Conservation (phyloP, 208 protist genomes). For the Leishmania guyanensis region DNA sequence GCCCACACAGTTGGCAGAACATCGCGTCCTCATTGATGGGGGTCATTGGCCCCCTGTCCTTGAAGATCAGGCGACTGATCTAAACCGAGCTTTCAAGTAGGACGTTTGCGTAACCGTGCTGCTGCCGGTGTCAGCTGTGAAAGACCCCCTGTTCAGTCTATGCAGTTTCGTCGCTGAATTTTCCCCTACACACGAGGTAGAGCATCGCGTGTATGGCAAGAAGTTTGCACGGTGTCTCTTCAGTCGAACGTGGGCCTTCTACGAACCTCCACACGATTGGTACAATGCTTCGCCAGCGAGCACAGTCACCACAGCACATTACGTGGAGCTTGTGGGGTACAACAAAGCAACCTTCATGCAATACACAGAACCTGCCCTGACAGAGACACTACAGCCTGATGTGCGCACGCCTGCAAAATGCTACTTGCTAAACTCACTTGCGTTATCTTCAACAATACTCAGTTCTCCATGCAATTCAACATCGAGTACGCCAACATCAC, state of each 20-base stretch:
- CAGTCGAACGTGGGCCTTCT: slow-evolving; percentile 16
- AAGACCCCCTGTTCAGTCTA: slow-evolving; percentile 22
- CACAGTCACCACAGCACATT: slow-evolving; percentile 34
- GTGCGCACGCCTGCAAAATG: slow-evolving; percentile 28
- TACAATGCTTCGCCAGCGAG: not conserved
- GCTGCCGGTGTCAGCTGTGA: slow-evolving; percentile 1
- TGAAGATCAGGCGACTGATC: slow-evolving; percentile 17
- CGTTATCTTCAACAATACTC: slow-evolving; percentile 27
- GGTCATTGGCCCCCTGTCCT: slow-evolving; percentile 44
- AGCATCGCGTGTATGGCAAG: slow-evolving; percentile 2
- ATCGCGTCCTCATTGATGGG: slow-evolving; percentile 46
- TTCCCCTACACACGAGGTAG: slow-evolving; percentile 23
- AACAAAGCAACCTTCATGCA: slow-evolving; percentile 31
- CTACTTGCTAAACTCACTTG: slow-evolving; percentile 20
- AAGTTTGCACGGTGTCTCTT: slow-evolving; percentile 9
- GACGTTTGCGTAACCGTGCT: slow-evolving; percentile 36
- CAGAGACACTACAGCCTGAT: slow-evolving; percentile 34
- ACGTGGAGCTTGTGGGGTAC: slow-evolving; percentile 38
- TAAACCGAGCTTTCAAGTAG: slow-evolving; percentile 30
- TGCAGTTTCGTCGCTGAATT: slow-evolving; percentile 43
- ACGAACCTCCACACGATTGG: not conserved
- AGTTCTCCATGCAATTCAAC: slow-evolving; percentile 29
- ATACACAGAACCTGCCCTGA: slow-evolving; percentile 33
- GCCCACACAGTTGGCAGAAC: slow-evolving; percentile 25
- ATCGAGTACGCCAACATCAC: slow-evolving; percentile 15